Evolutionary conservation across 2,329 filamentous ascomycete genomes (phyloP).

Genomic region (Aspergillus fijiensis): DNA sequence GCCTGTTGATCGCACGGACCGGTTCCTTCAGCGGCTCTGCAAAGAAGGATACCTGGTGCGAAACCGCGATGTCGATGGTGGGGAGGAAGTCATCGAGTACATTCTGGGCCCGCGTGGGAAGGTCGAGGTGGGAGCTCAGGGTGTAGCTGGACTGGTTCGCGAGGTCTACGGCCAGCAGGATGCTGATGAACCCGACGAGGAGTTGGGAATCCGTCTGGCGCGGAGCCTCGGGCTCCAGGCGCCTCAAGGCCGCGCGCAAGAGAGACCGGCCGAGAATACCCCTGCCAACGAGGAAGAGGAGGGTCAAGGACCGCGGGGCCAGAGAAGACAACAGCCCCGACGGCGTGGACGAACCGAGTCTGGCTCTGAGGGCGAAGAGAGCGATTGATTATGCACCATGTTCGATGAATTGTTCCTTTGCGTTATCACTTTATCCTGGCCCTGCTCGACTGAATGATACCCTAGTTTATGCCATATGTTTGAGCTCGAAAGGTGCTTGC

Average conservation of each 20-base stretch:
- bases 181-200: slow-evolving; percentile 30
- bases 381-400: background rate
- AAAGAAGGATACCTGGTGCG: slow-evolving; percentile 81
- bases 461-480: background rate
- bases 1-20: slow-evolving; percentile 72
- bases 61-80: slow-evolving; percentile 65
- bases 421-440: background rate
- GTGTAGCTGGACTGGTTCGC: slow-evolving; percentile 68
- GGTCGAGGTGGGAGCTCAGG: slow-evolving; percentile 76
- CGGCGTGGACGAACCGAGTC: background rate
- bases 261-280: slow-evolving; percentile 9
- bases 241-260: background rate
- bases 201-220: slow-evolving; percentile 61
- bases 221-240: slow-evolving; percentile 59
- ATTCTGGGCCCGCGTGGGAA: slow-evolving; percentile 81
- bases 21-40: slow-evolving; percentile 70
- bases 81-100: slow-evolving; percentile 77
- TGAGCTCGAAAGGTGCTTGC: background rate
- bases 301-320: slow-evolving; percentile 6
- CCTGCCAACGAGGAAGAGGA: background rate
- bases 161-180: slow-evolving; percentile 51
- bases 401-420: background rate
- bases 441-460: background rate
- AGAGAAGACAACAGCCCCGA: background rate
- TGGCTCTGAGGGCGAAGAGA: background rate